A percentile compares a stretch with the other conserved stretches of the same genome.
phyloP scores from a whole-genome alignment of 2,329 filamentous ascomycete genomes.

The Colletotrichum euphorbiae region DNA sequence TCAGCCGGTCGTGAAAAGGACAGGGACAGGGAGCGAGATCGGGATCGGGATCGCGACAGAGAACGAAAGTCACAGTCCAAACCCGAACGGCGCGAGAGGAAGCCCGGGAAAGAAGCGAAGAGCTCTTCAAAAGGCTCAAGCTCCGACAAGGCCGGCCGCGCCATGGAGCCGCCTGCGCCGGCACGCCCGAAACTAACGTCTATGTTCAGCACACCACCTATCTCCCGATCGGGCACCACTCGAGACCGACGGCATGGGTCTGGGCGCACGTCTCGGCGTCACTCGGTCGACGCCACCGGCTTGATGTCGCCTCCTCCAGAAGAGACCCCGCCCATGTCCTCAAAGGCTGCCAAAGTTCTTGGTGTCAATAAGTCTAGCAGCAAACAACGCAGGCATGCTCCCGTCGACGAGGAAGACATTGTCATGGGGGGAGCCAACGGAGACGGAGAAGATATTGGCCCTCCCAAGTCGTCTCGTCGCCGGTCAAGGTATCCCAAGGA shows the following conservation, averaged over 20 bases:
- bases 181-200: conserved; percentile 69
- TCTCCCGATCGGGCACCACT: conserved; percentile 76
- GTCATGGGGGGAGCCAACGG: conserved; percentile 53
- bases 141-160: conserved; percentile 75
- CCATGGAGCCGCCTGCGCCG: conserved; percentile 61
- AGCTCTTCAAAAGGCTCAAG: conserved; percentile 75
- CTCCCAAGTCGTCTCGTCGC: conserved; percentile 47
- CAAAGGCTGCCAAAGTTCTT: conserved; percentile 84
- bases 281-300: conserved; percentile 74
- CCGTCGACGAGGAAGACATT: conserved; percentile 61
- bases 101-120: conserved; percentile 69
- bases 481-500: conserved; percentile 50
- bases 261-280: conserved; percentile 72
- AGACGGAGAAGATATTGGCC: conserved; percentile 35
- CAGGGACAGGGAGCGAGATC: conserved; percentile 67
- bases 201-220: conserved; percentile 75
- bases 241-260: conserved; percentile 71
- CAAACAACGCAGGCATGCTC: conserved; percentile 48
- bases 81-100: conserved; percentile 72
- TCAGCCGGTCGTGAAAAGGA: conserved; percentile 54
- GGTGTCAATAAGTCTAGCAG: conserved; percentile 62
- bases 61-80: conserved; percentile 66
- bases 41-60: conserved; percentile 25
- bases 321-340: conserved; percentile 71
- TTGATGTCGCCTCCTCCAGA: conserved; percentile 81